Evolutionary conservation across 108 stramenopile species (phyloP).

Genomic region (Poteriospumella lacustris): DNA sequence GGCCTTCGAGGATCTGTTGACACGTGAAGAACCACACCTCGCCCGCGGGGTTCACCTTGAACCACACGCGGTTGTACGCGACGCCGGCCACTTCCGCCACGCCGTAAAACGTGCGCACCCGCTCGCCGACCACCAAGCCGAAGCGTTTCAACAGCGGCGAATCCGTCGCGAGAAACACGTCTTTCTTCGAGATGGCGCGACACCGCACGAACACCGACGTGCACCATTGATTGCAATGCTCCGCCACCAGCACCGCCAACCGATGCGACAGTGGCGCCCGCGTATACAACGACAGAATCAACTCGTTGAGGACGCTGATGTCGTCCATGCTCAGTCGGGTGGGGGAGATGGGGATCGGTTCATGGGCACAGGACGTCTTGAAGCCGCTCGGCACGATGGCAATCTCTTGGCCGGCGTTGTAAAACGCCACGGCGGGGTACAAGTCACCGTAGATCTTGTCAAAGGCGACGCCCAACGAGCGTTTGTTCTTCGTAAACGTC

Average conservation of each 20-base stretch:
- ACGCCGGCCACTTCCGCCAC: constrained; percentile 44
- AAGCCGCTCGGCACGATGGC: constrained; percentile 23
- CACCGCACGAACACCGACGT: background rate
- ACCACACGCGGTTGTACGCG: constrained; percentile 40
- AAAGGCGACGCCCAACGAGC: constrained; percentile 17
- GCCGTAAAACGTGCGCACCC: constrained; percentile 43
- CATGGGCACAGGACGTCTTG: constrained; percentile 4
- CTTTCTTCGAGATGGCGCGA: background rate
- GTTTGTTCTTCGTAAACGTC: constrained; percentile 1
- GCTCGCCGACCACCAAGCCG: constrained; percentile 35
- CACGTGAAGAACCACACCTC: constrained; percentile 52
- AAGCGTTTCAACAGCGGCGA: constrained; percentile 22
- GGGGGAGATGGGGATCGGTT: constrained; percentile 11
- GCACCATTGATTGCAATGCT: constrained; percentile 26
- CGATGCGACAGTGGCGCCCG: background rate
- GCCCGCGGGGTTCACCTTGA: constrained; percentile 43
- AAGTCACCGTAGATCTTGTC: constrained; percentile 51
- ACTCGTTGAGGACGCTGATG: background rate
- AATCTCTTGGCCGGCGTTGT: constrained; percentile 44
- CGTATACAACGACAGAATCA: background rate
- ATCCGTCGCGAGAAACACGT: background rate
- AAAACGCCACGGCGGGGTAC: constrained; percentile 49
- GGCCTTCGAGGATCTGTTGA: constrained; percentile 36
- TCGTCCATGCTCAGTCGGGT: constrained; percentile 7
- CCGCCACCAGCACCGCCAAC: background rate